Conservation (phyloP, 2,329 filamentous ascomycete genomes). For the Ophiostoma novo-ulmi region DNA sequence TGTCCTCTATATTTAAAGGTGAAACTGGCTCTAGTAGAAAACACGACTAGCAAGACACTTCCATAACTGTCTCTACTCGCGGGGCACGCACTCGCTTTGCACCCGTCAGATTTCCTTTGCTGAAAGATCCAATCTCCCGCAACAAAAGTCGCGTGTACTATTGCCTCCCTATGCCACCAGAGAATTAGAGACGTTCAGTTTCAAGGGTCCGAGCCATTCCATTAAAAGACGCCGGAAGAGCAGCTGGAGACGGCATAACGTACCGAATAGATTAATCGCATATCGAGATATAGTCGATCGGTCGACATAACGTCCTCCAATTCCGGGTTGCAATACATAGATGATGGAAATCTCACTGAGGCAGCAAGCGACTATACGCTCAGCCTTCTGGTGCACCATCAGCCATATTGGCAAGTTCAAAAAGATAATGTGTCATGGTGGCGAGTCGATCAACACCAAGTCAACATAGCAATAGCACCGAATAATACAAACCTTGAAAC, state of each 20-base stretch:
- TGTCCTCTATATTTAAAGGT: not conserved
- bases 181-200: not conserved
- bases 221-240: not conserved
- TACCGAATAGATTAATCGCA: not conserved
- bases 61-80: not conserved
- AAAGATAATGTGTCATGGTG: not conserved
- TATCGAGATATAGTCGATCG: not conserved
- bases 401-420: not conserved
- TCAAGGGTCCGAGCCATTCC: not conserved
- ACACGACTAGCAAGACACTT: not conserved
- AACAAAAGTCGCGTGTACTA: not conserved
- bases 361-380: not conserved
- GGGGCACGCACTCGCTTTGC: slow-evolving; percentile 8
- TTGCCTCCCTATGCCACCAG: not conserved
- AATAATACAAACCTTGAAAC: not conserved
- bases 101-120: not conserved
- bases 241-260: not conserved
- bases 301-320: not conserved
- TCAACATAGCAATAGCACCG: not conserved
- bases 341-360: not conserved
- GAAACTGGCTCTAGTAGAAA: not conserved
- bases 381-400: not conserved
- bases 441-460: not conserved
- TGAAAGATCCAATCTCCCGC: not conserved
- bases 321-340: not conserved